Conservation (phyloP, 1,139 yeast genomes). For the Suhomyces bolitotheri region DNA sequence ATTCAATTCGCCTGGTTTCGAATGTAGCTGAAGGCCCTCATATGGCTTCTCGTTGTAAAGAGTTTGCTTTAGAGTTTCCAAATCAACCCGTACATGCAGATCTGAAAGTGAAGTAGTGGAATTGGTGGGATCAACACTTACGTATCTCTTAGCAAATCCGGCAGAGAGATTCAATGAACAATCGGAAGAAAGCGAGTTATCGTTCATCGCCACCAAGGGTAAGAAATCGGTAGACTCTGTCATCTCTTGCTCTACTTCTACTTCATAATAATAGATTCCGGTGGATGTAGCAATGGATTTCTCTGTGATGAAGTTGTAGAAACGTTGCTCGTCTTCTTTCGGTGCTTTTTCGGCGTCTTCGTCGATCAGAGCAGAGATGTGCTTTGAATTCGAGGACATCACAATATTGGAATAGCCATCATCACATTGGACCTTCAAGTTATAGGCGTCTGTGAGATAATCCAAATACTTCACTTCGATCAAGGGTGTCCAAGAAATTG, state of each 20-base stretch:
- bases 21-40: conserved; percentile 15
- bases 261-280: conserved; percentile 42
- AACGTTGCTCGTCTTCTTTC: conserved; percentile 15
- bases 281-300: conserved; percentile 32
- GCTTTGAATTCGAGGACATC: conserved; percentile 17
- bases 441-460: conserved; percentile 24
- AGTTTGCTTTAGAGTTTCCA: conserved; percentile 33
- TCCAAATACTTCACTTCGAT: conserved; percentile 27
- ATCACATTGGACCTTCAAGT: conserved; percentile 26
- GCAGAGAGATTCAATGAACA: conserved; percentile 36
- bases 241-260: conserved; percentile 34
- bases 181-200: conserved; percentile 36
- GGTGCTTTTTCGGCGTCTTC: conserved; percentile 3
- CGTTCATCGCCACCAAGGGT: conserved; percentile 38
- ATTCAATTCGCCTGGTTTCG: conserved; percentile 41
- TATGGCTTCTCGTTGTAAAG: conserved; percentile 18
- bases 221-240: conserved; percentile 32
- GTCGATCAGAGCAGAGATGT: neutral
- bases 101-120: neutral
- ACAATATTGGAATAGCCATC: conserved; percentile 34
- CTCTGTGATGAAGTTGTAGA: conserved; percentile 39
- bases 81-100: conserved; percentile 22
- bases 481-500: conserved; percentile 44
- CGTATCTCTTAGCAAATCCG: conserved; percentile 37
- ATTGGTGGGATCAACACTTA: conserved; percentile 14